Evolutionary conservation across 2,329 filamentous ascomycete species (phyloP), one percentile per base, ranked within the genome.

Genomic region (Endothia cerciana): DNA sequence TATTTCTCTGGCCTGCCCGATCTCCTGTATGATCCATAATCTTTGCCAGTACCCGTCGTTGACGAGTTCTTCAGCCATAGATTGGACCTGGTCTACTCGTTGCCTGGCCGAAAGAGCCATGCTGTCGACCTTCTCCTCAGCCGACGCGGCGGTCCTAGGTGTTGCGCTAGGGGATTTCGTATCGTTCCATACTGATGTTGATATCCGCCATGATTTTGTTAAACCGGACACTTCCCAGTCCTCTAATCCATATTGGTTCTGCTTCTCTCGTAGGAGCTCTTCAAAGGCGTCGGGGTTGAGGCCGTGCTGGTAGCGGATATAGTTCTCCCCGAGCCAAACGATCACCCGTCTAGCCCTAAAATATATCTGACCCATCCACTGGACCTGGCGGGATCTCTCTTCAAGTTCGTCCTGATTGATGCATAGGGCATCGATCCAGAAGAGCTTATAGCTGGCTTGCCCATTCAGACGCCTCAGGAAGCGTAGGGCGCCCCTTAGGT

Each of bases 21-120:
- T 70, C 49, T 76, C 74, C 49, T 75, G 74, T 19, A 76, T 66
- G 19, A 74, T 72, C 73, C 60, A 62, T n/a, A 62, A 17, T 11
- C 60, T 19, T 40, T 38, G 33, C 72, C 60, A 62, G 30, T 62
- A 62, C 17, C 28, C 47, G 15, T 62, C 45, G n/a, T 15, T 51
- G 4, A 51, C 43, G 25, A 62, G 43, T 5, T 51, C 41, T 15
- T 53, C 28, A 11, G 22, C 60, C 41, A 62, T 41, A 36, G 19
- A 28, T 25, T 38, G 10, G 55, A 19, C n/a, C n/a, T 15, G 13
- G 6, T 36, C 51, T 55, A 17, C n/a, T 36, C 33, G 33, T 47
- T 22, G 43, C 13, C n/a, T 17, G 15, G n/a, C 15, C 15, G 43
- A 4, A 47, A 13, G 13, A 17, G 15, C 15, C 43, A 13, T 47